Conservation (phyloP, 2,329 filamentous ascomycete species). For the Ophiostoma novo-ulmi region DNA sequence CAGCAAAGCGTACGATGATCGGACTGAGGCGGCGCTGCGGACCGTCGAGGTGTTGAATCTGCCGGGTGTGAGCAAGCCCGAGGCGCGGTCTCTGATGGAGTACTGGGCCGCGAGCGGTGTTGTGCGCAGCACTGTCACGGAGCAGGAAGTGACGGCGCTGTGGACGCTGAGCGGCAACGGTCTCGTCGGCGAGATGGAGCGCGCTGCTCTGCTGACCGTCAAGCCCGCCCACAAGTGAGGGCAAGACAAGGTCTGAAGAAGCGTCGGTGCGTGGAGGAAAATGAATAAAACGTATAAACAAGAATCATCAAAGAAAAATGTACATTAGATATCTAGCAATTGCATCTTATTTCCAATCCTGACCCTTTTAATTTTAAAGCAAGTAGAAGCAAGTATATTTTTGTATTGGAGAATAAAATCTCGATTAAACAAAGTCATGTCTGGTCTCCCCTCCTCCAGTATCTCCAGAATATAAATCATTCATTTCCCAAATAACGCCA, state of each 20-base stretch:
- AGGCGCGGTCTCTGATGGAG: constrained; percentile 77
- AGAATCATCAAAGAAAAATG: constrained; percentile 9
- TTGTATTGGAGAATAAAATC: background rate
- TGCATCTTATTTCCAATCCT: background rate
- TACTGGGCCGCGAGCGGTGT: constrained; percentile 89
- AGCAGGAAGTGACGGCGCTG: constrained; percentile 68
- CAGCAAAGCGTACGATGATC: constrained; percentile 51
- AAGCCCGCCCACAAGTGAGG: constrained; percentile 6
- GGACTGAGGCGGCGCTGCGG: constrained; percentile 50
- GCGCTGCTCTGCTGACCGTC: constrained; percentile 49
- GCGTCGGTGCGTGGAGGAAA: background rate
- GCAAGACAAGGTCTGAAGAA: background rate
- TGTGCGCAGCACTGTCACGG: constrained; percentile 63
- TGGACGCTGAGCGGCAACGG: constrained; percentile 80
- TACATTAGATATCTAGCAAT: constrained; percentile 15
- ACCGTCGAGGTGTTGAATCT: constrained; percentile 53
- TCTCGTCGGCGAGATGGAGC: constrained; percentile 80
- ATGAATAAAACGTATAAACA: background rate
- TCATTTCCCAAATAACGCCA: constrained; percentile 13
- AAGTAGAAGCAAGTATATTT: background rate
- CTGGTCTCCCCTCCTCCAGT: constrained; percentile 9
- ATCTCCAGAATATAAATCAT: constrained; percentile 4
- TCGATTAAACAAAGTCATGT: constrained; percentile 2
- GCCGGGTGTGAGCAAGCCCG: constrained; percentile 64
- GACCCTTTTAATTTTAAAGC: no score